A percentile compares a stretch with the other conserved stretches of the same genome.
phyloP scores from a whole-genome alignment of 768 basidiomycete genomes.

The Crepidotus variabilis region DNA sequence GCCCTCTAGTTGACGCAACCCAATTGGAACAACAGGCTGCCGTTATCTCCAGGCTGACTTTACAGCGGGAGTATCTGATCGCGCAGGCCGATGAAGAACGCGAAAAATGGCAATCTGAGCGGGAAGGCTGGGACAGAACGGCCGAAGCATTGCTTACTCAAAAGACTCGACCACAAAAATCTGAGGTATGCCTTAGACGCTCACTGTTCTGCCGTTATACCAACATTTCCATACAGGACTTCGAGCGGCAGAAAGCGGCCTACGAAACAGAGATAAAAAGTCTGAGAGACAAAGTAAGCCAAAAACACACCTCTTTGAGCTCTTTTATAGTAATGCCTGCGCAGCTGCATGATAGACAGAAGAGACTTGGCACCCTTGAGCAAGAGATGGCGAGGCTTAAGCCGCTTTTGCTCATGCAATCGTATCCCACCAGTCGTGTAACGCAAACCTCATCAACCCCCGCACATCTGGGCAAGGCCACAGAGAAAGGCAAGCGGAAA shows the following conservation, averaged over 20 bases:
- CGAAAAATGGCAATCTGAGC: conserved; percentile 59
- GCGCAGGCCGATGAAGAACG: conserved; percentile 53
- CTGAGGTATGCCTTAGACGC: conserved; percentile 36
- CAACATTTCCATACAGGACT: conserved; percentile 37
- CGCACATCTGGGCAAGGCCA: conserved; percentile 6
- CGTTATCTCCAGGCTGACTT: conserved; percentile 49
- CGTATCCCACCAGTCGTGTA: conserved; percentile 27
- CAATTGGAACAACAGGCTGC: conserved; percentile 59
- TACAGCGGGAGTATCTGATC: conserved; percentile 57
- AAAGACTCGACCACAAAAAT: conserved; percentile 37
- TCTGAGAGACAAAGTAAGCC: conserved; percentile 55
- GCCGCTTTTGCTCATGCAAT: conserved; percentile 67
- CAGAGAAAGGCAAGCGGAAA: conserved; percentile 21
- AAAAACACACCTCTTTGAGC: not conserved
- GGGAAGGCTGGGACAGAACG: conserved; percentile 60
- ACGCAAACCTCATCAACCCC: conserved; percentile 2
- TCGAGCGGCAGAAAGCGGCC: conserved; percentile 44
- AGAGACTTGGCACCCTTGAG: conserved; percentile 53
- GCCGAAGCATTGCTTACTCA: conserved; percentile 63
- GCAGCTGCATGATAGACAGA: conserved; percentile 58
- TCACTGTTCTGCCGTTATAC: conserved; percentile 4
- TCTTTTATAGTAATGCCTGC: conserved; percentile 18
- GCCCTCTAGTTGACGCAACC: conserved; percentile 31
- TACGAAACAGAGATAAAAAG: conserved; percentile 60
- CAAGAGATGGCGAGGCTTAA: conserved; percentile 60